Percentiles rank a stretch among this genome's conserved stretches.
phyloP scores from a whole-genome alignment of 164 flowering plant genomes.

The Piper longum region DNA sequence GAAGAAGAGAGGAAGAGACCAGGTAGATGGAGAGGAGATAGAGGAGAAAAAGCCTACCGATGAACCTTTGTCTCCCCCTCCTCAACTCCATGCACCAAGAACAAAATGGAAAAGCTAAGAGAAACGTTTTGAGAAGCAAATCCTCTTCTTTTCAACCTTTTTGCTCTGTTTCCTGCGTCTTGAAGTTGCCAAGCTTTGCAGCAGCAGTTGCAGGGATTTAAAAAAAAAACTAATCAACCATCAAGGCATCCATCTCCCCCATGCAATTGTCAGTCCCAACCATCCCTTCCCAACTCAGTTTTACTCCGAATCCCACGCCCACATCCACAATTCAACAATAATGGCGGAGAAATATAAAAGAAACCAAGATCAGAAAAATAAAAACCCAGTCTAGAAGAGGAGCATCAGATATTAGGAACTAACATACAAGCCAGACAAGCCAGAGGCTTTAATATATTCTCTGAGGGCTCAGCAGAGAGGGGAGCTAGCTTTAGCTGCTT shows the following conservation, averaged over 20 bases:
- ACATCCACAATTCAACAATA: not conserved
- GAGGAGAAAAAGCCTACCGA: conserved; percentile 4
- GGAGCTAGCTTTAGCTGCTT: not conserved
- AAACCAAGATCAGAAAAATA: not conserved
- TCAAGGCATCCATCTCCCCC: conserved; percentile 5
- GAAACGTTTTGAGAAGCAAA: not conserved
- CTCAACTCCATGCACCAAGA: conserved; percentile 13
- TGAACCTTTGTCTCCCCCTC: conserved; percentile 7
- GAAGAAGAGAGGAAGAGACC: conserved; percentile 20
- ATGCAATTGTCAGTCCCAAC: conserved; percentile 10
- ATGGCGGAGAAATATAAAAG: not conserved
- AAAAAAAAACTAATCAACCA: not conserved
- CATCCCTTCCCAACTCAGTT: conserved; percentile 10
- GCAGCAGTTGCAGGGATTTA: not conserved
- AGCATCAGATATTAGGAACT: not conserved
- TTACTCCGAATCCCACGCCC: conserved; percentile 1
- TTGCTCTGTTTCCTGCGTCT: not conserved
- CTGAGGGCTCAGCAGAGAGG: not conserved
- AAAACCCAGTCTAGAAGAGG: not conserved
- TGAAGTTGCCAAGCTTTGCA: conserved; percentile 8
- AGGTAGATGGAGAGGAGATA: conserved; percentile 17
- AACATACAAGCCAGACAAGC: not conserved
- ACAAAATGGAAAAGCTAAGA: not conserved
- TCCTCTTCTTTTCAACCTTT: not conserved
- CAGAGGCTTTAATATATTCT: not conserved